phyloP scores from a whole-genome alignment of 192 early-diverging fungal species.

The Chytriomyces confervae region DNA sequence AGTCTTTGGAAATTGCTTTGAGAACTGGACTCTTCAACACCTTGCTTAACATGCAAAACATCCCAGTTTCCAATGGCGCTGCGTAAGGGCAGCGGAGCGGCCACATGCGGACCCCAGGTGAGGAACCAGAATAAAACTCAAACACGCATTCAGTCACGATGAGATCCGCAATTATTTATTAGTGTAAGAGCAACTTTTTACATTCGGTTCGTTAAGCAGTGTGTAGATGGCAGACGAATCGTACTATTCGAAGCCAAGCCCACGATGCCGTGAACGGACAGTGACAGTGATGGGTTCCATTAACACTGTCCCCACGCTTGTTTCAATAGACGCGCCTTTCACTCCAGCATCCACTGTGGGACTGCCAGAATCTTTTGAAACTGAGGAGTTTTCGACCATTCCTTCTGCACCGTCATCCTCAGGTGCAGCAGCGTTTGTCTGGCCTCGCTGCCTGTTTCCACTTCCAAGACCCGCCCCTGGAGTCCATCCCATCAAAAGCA shows the following conservation, averaged over 20 bases:
- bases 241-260: conserved; percentile 20
- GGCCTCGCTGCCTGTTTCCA: neutral
- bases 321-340: neutral
- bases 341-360: neutral
- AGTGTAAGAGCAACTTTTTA: no score
- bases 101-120: no score
- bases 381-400: neutral
- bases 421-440: neutral
- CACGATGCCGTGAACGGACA: conserved; percentile 21
- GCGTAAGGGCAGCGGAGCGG: no score
- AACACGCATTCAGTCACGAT: no score
- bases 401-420: neutral
- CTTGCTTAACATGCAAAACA: no score
- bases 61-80: no score
- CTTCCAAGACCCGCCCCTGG: conserved; percentile 44
- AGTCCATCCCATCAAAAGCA: conserved; percentile 69
- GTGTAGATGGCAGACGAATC: no score
- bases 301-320: neutral
- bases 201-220: no score
- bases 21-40: no score
- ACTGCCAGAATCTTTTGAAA: neutral
- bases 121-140: no score
- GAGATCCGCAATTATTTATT: no score
- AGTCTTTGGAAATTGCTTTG: no score
- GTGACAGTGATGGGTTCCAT: conserved; percentile 23